phyloP scores from a whole-genome alignment of 2,329 filamentous ascomycete species.

The Aspergillus candidus region DNA sequence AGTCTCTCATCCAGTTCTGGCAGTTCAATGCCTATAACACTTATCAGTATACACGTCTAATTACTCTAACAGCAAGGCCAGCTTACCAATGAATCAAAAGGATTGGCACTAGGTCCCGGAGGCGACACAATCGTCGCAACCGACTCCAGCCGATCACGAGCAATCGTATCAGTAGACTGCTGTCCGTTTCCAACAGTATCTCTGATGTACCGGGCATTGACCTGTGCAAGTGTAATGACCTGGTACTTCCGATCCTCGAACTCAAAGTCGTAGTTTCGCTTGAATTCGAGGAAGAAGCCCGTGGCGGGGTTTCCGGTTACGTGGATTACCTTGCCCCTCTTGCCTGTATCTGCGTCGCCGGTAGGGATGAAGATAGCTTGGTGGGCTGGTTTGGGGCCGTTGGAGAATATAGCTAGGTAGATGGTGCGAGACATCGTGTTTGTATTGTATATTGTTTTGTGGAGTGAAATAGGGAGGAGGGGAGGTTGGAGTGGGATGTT shows the following conservation, averaged over 20 bases:
- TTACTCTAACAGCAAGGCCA: background rate
- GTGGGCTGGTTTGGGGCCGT: slow-evolving; percentile 1
- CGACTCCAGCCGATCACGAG: slow-evolving; percentile 1
- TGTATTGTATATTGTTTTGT: too few relatives aligned
- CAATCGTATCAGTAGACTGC: background rate
- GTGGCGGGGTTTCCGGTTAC: slow-evolving; percentile 7
- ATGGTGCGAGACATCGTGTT: background rate
- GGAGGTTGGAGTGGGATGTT: too few relatives aligned
- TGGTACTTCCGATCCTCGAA: background rate
- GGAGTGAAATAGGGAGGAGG: too few relatives aligned
- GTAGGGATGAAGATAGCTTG: slow-evolving; percentile 1
- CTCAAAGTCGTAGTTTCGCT: slow-evolving; percentile 7
- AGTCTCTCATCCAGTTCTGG: slow-evolving; percentile 1
- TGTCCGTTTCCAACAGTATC: background rate
- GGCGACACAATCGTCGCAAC: slow-evolving; percentile 1
- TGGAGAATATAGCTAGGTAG: slow-evolving; percentile 4
- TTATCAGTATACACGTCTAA: background rate
- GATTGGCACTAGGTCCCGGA: background rate
- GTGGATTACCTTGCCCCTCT: slow-evolving; percentile 9
- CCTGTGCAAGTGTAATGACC: background rate
- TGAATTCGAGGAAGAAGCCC: slow-evolving; percentile 10
- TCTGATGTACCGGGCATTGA: background rate
- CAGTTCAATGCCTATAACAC: background rate
- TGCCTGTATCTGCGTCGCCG: slow-evolving; percentile 13
- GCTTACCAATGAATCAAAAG: slow-evolving; percentile 1